Base-by-base conservation (phyloP, 805 yeast species). In the Yarrowia porcina region DNA sequence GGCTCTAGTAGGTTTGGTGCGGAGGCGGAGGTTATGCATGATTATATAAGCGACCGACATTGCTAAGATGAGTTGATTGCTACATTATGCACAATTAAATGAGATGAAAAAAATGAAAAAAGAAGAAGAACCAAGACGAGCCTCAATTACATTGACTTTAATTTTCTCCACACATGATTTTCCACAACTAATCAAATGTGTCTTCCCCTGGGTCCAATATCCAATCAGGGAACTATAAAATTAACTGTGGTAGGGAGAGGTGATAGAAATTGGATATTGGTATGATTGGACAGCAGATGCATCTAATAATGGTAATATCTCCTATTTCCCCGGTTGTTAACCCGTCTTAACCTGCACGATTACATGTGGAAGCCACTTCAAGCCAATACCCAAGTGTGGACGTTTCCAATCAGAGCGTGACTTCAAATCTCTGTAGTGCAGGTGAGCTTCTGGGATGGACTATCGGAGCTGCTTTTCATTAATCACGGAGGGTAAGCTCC, bases 1-100 rank as follows among this genome's bases (percentile, higher is more conserved):
- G 13, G 23, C 4, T 3, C 21, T 12, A 17, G 25, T 47, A 47
- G 38, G 54, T 44, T 44, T 44, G 13, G 49, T 44, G 49, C 49
- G 49, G 49, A 44, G 49, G 33, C 49, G 49, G 49, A 44, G 21
- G 47, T 42, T n/a, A 42, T 42, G 47, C 47, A 25, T 9, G 21
- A 9, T 44, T 44, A 44, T 8, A 17, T 44, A 44, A 44, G 49
- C 30, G 28, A 23, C 13, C 6, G 44, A 21, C 44, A 8, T 42
- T n/a, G 33, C 21, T 44, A 17, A n/a, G 18, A 12, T 15, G 27
- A 4, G n/a, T 39, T 13, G 27, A 7, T 39, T 21, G 44, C 27
- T 39, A 13, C 27, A 21, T 13, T 13, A 15, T 21, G 4, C 25
- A 21, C 42, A 38, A 38, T 20, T 39, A 7, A 9, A 38, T 2